Conservation (phyloP, 164 flowering plant genomes). For the Protea cynaroides region DNA sequence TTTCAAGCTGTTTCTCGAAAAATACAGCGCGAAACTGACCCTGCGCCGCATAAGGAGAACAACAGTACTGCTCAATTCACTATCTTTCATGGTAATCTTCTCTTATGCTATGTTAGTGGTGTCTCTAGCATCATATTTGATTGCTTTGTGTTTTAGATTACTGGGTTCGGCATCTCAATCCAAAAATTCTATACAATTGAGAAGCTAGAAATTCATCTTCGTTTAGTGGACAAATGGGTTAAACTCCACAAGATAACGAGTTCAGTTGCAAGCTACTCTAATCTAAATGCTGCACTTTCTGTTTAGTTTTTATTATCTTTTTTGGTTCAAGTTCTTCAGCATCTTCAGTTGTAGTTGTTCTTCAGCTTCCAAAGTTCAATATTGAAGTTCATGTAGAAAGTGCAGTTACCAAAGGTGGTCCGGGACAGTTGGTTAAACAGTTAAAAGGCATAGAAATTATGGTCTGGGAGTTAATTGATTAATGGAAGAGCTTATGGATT, state of each 20-base stretch:
- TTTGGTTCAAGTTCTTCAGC: background rate
- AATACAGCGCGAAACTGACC: conserved; percentile 9
- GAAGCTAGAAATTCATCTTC: background rate
- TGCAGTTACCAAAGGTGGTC: no score
- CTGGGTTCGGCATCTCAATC: background rate
- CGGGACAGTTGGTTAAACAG: no score
- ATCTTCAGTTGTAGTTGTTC: no score
- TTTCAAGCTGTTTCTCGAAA: conserved; percentile 11
- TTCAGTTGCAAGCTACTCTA: no score
- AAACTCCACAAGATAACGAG: background rate
- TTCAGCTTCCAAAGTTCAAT: no score
- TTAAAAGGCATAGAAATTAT: no score
- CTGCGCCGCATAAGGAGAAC: conserved; percentile 16
- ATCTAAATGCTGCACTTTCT: no score
- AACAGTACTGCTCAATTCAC: conserved; percentile 27
- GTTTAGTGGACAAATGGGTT: background rate
- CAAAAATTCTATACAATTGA: background rate
- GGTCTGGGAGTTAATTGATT: no score
- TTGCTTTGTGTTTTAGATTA: background rate
- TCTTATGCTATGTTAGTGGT: background rate
- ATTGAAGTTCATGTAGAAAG: no score
- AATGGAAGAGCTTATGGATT: no score
- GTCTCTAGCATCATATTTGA: background rate
- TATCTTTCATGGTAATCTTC: conserved; percentile 33
- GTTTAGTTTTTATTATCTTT: no score